A percentile compares a stretch with the other conserved stretches of the same genome.
These are phyloP conservation scores for Trapa incisa DNA, from an alignment of 345 rosid genomes.

Conservation along the genomic window DNA sequence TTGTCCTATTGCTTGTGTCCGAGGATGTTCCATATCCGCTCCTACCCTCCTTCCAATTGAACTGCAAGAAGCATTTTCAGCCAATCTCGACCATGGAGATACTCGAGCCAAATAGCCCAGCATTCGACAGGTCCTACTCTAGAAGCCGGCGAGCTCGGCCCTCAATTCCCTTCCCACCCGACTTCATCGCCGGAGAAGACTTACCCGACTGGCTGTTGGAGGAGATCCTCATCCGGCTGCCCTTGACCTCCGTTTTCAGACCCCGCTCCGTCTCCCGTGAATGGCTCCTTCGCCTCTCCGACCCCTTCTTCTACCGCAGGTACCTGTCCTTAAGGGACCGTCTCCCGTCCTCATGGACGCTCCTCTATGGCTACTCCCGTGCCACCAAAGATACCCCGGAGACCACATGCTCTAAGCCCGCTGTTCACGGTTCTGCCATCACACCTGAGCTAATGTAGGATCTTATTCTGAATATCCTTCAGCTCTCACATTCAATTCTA, in stretches of 20 bases:
- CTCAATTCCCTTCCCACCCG: neutral
- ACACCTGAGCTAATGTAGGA: neutral
- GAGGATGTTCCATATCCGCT: too few species aligned
- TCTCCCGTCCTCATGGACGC: neutral
- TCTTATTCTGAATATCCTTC: neutral
- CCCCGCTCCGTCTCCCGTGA: conserved; percentile 2
- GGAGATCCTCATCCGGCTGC: conserved; percentile 6
- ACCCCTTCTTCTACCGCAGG: conserved; percentile 3
- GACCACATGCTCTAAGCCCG: neutral
- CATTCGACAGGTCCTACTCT: neutral
- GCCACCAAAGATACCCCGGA: neutral
- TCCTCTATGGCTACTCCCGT: neutral
- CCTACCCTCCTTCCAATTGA: too few species aligned
- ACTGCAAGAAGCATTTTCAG: too few species aligned
- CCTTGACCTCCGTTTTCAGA: conserved; percentile 5
- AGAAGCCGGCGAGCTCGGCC: neutral
- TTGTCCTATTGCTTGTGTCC: too few species aligned
- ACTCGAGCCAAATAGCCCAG: neutral
- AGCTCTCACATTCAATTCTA: neutral
- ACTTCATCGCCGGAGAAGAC: neutral
- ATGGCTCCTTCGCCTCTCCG: conserved; percentile 7
- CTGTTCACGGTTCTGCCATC: conserved; percentile 1
- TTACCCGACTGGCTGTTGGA: conserved; percentile 6
- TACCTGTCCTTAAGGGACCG: neutral
- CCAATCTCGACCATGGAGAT: neutral